A percentile compares a stretch with the other conserved stretches of the same genome.
Evolutionary conservation across 1,284 basidiomycete genomes (phyloP).

Genomic region (Ganoderma resinaceum): DNA sequence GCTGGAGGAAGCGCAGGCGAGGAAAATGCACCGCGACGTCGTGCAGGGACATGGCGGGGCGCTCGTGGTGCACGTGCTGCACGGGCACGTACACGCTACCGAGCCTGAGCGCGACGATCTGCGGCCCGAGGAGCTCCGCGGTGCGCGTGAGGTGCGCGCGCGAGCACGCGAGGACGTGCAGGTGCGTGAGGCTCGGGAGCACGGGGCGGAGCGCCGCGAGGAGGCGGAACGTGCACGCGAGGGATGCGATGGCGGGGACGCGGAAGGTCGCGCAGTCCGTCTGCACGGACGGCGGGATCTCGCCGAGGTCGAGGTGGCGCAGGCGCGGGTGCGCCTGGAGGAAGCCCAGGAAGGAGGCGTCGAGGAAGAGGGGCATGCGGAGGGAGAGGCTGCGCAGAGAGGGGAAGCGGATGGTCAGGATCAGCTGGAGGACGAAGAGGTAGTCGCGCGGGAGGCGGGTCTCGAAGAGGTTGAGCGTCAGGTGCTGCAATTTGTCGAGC

Average conservation of each 20-base stretch:
- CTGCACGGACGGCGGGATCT: not conserved
- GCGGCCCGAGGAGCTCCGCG: not conserved
- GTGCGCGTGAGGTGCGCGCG: not conserved
- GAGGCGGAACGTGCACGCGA: slow-evolving; percentile 4
- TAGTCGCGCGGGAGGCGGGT: not conserved
- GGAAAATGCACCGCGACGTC: slow-evolving; percentile 13
- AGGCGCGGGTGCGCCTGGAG: not conserved
- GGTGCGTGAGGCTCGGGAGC: slow-evolving; percentile 5
- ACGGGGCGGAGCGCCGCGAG: not conserved
- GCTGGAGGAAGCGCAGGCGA: slow-evolving; percentile 10
- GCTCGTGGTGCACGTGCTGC: not conserved
- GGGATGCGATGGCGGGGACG: not conserved
- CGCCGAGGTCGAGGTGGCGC: slow-evolving; percentile 4
- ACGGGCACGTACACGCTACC: not conserved
- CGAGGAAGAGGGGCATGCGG: not conserved
- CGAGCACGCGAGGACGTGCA: not conserved
- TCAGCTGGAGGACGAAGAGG: not conserved
- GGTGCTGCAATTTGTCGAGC: not conserved
- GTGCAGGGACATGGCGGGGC: not conserved
- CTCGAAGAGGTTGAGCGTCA: slow-evolving; percentile 7
- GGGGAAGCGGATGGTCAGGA: not conserved
- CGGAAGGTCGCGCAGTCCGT: not conserved
- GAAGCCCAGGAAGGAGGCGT: not conserved
- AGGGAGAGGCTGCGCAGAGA: slow-evolving; percentile 1
- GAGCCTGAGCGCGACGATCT: slow-evolving; percentile 10